Base-by-base conservation (phyloP, 2,329 filamentous ascomycete genomes). In the Claviceps pusilla region DNA sequence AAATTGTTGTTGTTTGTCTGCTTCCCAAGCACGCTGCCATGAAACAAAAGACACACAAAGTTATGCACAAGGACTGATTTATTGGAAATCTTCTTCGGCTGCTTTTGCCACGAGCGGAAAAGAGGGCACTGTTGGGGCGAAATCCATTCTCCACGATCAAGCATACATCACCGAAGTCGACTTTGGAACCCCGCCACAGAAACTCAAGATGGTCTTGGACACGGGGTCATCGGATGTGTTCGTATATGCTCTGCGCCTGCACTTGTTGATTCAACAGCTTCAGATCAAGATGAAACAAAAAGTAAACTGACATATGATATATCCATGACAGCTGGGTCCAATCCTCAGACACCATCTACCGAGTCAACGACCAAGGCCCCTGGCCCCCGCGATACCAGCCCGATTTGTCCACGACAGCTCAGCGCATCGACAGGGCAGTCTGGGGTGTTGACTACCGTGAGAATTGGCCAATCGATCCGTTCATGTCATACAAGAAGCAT, bases 211-310 rank as follows among this genome's bases (percentile, higher is more conserved):
- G 46, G 71, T 76, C n/a, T 59, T 79, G 29, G 76, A 79, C 58
- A 79, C 76, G 2, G 77, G 76, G 11, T 80, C 77, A 7, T 69
- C 73, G 10, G 77, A 80, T 56, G 66, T 77, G 83, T 93, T 77
- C 78, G 84, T 80, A 49, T 10, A 24, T 16, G 16, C 14, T 43
- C 19, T 16, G 24, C 11, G 31, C 28, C 31, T 9, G 31, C 31
- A 33, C 9, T 9, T 9, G 31, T 33, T 33, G 35, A 37, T 37
- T 7, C 35, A 37, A 37, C 10, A 37, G 9, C 35, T 11, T 12
- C 35, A 37, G 16, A 14, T 14, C 37, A 16, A 41, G 37, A 41
- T 24, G 12, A 37, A 54, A 10, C 10, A 12, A 33, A 46, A 28
- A 11, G 35, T 3, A 6, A 28, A 12, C 58, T 61, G 31, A 58